Conservation (phyloP, 2,329 filamentous ascomycete species). For the Microdochium nivale region DNA sequence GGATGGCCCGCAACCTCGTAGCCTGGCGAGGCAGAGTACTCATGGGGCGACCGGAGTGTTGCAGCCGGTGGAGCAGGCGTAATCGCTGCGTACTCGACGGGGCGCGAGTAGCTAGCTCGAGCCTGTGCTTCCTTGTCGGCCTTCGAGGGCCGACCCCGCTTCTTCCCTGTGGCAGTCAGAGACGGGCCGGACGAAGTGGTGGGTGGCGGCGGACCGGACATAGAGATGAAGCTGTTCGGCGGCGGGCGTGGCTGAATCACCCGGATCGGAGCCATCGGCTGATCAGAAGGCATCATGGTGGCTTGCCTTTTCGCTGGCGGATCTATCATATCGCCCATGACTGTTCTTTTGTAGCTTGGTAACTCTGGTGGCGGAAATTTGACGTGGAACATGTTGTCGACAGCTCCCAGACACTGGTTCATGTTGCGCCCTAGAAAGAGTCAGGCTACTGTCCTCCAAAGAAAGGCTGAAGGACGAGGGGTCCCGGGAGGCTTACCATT, state of each 20-base stretch:
- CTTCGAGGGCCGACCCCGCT: slow-evolving; percentile 36
- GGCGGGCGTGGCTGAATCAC: slow-evolving; percentile 20
- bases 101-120: slow-evolving; percentile 17
- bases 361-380: slow-evolving; percentile 21
- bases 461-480: not conserved
- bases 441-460: not conserved
- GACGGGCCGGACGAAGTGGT: slow-evolving; percentile 10
- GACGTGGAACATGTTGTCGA: slow-evolving; percentile 26
- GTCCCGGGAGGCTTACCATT: slow-evolving; percentile 24
- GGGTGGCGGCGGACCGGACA: slow-evolving; percentile 6
- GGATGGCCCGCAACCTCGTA: slow-evolving; percentile 19
- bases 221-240: slow-evolving; percentile 14
- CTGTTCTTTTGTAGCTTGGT: slow-evolving; percentile 24
- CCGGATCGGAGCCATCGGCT: slow-evolving; percentile 14
- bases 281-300: slow-evolving; percentile 16
- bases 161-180: slow-evolving; percentile 22
- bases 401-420: slow-evolving; percentile 33
- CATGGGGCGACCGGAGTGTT: slow-evolving; percentile 15
- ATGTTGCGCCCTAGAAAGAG: slow-evolving; percentile 34
- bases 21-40: slow-evolving; percentile 21
- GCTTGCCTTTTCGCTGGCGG: slow-evolving; percentile 23
- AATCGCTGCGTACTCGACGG: slow-evolving; percentile 20
- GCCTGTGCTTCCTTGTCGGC: slow-evolving; percentile 30
- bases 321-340: slow-evolving; percentile 22
- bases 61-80: slow-evolving; percentile 17